Evolutionary conservation across 148 eudicot genomes (phyloP), one percentile per base, ranked within the genome.

Genomic region (Pouteria glomerata): DNA sequence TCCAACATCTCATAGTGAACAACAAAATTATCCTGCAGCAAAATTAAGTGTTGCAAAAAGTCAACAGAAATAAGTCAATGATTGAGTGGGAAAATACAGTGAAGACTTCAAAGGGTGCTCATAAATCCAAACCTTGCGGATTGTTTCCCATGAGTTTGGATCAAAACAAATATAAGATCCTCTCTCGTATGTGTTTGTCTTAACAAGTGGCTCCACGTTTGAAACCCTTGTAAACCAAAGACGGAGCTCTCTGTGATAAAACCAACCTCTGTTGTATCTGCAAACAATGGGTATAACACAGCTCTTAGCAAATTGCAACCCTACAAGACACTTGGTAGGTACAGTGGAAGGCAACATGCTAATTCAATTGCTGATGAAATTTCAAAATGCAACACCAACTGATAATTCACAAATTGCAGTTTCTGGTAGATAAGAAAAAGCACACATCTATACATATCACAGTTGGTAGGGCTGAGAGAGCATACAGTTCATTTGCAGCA

Each of bases 401-500:
- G 48, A 56, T 31, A 1, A 39, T 60, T 34, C 6, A 48, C 19
- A 63, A 44, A 47, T 15, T 31, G 57, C 44, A 73, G 42, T 34
- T 39, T 7, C 26, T 6, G 30, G 48, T 51, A 33, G 34, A 18
- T 3, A 51, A 23, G 29, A 51, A 61, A 66, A n/a, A 48, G 44
- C 53, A 23, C 52, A 3, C 0, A 10, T 26, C 48, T 48, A 27
- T 26, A 42, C n/a, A 30, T 5, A 29, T 30, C 18, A 64, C 34
- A 66, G 39, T 23, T 56, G 52, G 4, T 21, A 78, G 21, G 24
- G 48, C 59, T 15, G 33, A 56, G 74, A 76, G 73, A 75, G 61
- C 96, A 71, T 90, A 92, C 98, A 92, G 84, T 86, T 92, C 98
- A 79, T 85, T 77, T 48, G 98, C 96, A 23, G 98, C 93, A 71